Evolutionary conservation across 2,329 filamentous ascomycete genomes (phyloP), one percentile per base, ranked within the genome.

Genomic region (Elsinoe perseae): DNA sequence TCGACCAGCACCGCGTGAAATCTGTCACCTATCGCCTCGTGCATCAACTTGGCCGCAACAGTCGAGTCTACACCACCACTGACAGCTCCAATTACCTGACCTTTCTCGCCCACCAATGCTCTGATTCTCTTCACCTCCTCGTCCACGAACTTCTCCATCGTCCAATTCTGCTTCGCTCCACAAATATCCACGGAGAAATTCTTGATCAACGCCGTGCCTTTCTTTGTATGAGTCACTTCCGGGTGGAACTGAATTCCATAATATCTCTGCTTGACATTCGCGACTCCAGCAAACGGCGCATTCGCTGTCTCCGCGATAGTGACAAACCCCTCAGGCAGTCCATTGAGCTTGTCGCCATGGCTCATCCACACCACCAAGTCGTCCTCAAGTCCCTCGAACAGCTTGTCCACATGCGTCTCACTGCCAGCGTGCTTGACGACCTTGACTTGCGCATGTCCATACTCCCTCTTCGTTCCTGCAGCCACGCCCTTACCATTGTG

Each of bases 191-290:
- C 79, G 10, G 83, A 84, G 66, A 96, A 97, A 77, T 97, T 97
- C 67, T 79, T 74, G 43, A 96, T 77, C 4, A 95, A 67, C 25
- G 86, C 75, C 8, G 69, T 85, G 30, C 91, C 90, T 56, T 80
- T 76, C 7, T 81, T 78, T 0, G 86, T 90, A 66, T 89, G 83
- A 12, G 80, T 84, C 56, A 95, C 80, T 69, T 96, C 91, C 1
- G 91, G 90, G 70, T 95, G 91, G 70, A 95, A 92, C 68, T 96
- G 91, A 46, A 95, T 81, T 56, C 86, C 88, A 66, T 84, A 95
- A 63, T 88, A 84, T 23, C 84, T 83, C 74, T 85, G 82, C 7
- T 73, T 72, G 68, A 81, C 67, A 68, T 90, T 86, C 16, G 85
- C 86, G 64, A 92, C 95, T 58, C 82, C 89, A 9, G 91, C 91